These are phyloP conservation scores for Neonectria magnoliae DNA, from an alignment of 2,329 filamentous ascomycete species.

Conservation along the genomic window DNA sequence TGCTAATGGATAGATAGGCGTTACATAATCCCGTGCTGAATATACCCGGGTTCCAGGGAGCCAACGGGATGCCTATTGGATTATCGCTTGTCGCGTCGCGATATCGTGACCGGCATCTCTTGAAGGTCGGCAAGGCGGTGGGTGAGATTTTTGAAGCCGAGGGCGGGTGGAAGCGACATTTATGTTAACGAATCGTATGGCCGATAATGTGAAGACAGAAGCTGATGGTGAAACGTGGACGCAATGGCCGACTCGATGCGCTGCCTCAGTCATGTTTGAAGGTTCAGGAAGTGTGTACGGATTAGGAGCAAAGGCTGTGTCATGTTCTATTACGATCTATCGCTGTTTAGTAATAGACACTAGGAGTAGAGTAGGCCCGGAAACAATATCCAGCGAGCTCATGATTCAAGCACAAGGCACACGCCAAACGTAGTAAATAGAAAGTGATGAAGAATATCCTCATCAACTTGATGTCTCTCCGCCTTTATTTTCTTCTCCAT, in stretches of 20 bases:
- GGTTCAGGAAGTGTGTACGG: no score
- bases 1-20: conserved; percentile 42
- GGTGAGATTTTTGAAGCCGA: conserved; percentile 48
- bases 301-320: neutral
- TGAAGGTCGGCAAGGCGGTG: conserved; percentile 53
- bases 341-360: neutral
- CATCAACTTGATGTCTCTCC: neutral
- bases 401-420: neutral
- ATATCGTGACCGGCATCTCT: conserved; percentile 57
- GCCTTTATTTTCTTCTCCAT: conserved; percentile 17
- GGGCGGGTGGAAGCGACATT: conserved; percentile 41
- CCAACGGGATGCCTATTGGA: conserved; percentile 66
- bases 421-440: conserved; percentile 3
- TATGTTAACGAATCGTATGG: conserved; percentile 7
- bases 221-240: neutral
- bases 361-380: neutral
- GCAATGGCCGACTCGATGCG: neutral
- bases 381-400: neutral
- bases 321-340: neutral
- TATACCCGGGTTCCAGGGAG: conserved; percentile 68
- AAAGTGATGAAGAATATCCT: neutral
- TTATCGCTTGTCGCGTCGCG: conserved; percentile 61
- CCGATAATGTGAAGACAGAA: neutral
- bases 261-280: no score
- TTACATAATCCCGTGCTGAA: conserved; percentile 73